phyloP scores from a whole-genome alignment of 2,329 filamentous ascomycete species.

The Pseudocercospora vitis region DNA sequence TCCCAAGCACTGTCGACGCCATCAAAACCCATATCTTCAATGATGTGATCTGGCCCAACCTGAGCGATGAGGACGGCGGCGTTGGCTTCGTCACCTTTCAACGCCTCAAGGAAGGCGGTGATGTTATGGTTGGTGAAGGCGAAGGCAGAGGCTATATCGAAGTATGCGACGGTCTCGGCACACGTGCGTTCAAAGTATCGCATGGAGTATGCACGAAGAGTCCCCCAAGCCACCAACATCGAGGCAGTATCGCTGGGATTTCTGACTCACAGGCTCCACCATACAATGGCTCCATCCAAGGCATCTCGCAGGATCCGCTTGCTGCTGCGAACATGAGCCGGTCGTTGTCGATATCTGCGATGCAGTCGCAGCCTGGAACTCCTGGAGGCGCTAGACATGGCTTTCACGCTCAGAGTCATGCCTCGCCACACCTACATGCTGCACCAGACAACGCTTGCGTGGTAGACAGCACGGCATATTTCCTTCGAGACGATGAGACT shows the following conservation, averaged over 20 bases:
- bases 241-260: slow-evolving; percentile 45
- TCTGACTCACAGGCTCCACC: slow-evolving; percentile 36
- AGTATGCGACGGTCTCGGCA: slow-evolving; percentile 82
- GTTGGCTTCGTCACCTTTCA: slow-evolving; percentile 90
- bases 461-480: slow-evolving; percentile 88
- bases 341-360: slow-evolving; percentile 31
- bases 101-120: slow-evolving; percentile 83
- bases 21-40: slow-evolving; percentile 97
- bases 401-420: slow-evolving; percentile 30
- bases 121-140: slow-evolving; percentile 77
- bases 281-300: slow-evolving; percentile 32
- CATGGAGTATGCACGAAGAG: slow-evolving; percentile 85
- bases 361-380: slow-evolving; percentile 32
- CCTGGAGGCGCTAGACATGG: slow-evolving; percentile 31
- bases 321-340: slow-evolving; percentile 25
- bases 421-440: slow-evolving; percentile 30
- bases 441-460: slow-evolving; percentile 55
- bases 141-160: slow-evolving; percentile 82
- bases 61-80: slow-evolving; percentile 93
- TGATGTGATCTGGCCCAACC: slow-evolving; percentile 94
- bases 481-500: slow-evolving; percentile 65
- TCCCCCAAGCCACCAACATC: slow-evolving; percentile 39
- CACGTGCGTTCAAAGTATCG: slow-evolving; percentile 82
- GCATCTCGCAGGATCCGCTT: slow-evolving; percentile 23
- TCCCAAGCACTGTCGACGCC: slow-evolving; percentile 86